A percentile compares a stretch with the other conserved stretches of the same genome.
Conservation (phyloP, 768 basidiomycete genomes). For the Amanita molliuscula region DNA sequence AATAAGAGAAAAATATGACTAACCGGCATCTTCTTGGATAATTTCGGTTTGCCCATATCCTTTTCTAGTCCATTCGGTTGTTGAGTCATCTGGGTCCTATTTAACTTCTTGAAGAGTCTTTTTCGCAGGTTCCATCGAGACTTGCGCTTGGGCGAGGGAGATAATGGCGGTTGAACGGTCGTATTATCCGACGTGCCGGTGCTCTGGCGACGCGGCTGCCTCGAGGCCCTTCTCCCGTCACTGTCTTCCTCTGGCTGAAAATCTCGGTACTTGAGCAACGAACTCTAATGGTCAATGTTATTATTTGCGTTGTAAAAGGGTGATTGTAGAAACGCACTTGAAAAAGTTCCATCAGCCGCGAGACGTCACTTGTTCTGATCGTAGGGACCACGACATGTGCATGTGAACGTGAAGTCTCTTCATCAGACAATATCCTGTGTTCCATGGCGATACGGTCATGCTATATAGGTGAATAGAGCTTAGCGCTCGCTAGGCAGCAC, state of each 20-base stretch:
- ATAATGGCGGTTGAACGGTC: constrained; percentile 23
- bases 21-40: constrained; percentile 57
- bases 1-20: constrained; percentile 21
- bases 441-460: constrained; percentile 71
- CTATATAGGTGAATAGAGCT: constrained; percentile 21
- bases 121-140: constrained; percentile 22
- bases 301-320: not conserved
- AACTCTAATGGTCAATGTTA: constrained; percentile 32
- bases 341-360: constrained; percentile 77
- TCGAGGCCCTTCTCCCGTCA: constrained; percentile 14
- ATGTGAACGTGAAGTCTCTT: constrained; percentile 26
- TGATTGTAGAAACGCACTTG: constrained; percentile 34
- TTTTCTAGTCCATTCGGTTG: constrained; percentile 20
- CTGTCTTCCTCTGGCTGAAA: constrained; percentile 37
- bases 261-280: constrained; percentile 63
- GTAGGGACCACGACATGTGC: constrained; percentile 16
- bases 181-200: constrained; percentile 31
- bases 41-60: constrained; percentile 23
- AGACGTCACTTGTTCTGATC: constrained; percentile 68
- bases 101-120: constrained; percentile 17
- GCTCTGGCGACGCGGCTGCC: constrained; percentile 17
- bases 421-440: constrained; percentile 38
- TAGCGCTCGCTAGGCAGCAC: not conserved
- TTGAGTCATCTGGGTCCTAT: constrained; percentile 8
- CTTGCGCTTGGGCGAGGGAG: constrained; percentile 14